Base-by-base conservation (phyloP, 2,329 filamentous ascomycete genomes). In the Alternaria longipes region DNA sequence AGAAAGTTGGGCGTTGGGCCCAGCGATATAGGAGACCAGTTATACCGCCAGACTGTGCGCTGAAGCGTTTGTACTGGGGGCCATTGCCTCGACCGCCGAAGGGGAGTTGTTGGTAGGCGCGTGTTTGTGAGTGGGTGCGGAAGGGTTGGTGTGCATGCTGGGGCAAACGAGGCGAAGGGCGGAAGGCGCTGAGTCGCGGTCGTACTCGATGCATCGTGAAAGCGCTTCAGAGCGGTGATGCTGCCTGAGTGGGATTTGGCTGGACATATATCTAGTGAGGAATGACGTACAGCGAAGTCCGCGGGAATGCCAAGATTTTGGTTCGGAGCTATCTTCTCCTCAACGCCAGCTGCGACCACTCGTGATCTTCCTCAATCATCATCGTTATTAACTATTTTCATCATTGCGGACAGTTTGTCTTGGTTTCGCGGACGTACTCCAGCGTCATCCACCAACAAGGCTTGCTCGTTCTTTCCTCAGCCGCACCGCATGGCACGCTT, bases 1-100 rank as follows among this genome's bases (percentile, higher is more conserved):
- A 83, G 74, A 84, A 84, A 3, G 78, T 82, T 26, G 82, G 82
- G 2, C 77, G 71, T 4, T 75, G 74, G 0, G 78, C 77, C 82
- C 82, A 84, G 68, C 71, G 66, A 32, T 56, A 64, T 51, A 78
- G 71, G 20, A 78, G 24, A 12, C 67, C 70, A n/a, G 65, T 55
- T 11, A 71, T 18, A 4, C 68, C 65, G 24, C 44, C 59, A 12
- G 65, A 60, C 34, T 36, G 57, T 52, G 41, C 56, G 18, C 64
- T 44, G 66, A 78, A 78, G 63, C 75, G 73, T 53, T 69, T 68
- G 69, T 77, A 77, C 54, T 72, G 70, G 3, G 66, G 67, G 5
- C 52, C 14, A 2, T 63, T 64, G 22, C 49, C 22, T 47, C 66
- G 63, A 53, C 67, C 66, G 53, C 67, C 65, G 53, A 73, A 72